Base-by-base conservation (phyloP, 1,139 yeast genomes). In the Komagataea norvegica region DNA sequence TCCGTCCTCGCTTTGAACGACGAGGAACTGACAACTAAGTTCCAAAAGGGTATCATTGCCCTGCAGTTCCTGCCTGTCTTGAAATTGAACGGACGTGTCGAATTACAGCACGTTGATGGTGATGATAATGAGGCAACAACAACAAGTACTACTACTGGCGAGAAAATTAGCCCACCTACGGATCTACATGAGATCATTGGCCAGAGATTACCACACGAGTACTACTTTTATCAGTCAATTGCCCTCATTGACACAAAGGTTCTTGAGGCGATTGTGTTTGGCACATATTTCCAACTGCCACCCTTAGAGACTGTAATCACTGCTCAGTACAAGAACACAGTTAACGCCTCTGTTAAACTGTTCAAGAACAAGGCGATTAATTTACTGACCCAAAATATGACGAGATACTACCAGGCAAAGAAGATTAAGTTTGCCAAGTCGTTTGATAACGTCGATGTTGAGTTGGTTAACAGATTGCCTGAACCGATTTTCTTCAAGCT, bases 141-240 rank as follows among this genome's bases (percentile, higher is more conserved):
- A 16, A n/a, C n/a, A n/a, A n/a, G n/a, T n/a, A n/a, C n/a, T n/a
- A n/a, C n/a, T n/a, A n/a, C n/a, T n/a, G 21, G 31, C 13, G 35
- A 33, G 8, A 95, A 96, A 4, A 26, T 33, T 3, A 30, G 37
- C 13, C 49, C 52, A 15, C 97, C 97, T 6, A 74, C 75, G 45
- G 94, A 88, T 57, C 68, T 86, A 17, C 94, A 86, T 55, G 91
- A 82, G 35, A 74, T 89, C 37, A 72, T 91, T 36, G 88, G 95
- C 5, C 89, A 85, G 57, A 74, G 93, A 54, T 67, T 91, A 38
- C 95, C 97, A 1, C 85, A 88, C 33, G 97, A 89, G 61, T 68
- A 84, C 32, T 81, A 78, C 55, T 87, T 82, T 55, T 91, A 88
- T 60, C 77, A 79, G 54, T 80, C 94, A 1, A 62, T 83, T 38